phyloP scores from a whole-genome alignment of 805 yeast genomes.

The Wickerhamomyces hampshirensis region DNA sequence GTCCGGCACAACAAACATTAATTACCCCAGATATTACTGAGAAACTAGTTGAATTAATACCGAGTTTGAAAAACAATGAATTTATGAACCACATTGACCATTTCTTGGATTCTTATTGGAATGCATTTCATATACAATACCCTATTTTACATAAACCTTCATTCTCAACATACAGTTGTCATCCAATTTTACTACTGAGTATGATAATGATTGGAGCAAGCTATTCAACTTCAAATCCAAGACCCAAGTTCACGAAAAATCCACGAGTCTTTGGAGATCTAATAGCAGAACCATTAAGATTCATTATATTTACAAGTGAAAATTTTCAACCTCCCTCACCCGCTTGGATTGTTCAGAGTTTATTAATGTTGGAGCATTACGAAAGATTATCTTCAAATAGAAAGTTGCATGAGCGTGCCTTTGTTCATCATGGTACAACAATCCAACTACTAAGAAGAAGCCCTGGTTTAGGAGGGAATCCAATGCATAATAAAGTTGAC shows the following conservation, averaged over 20 bases:
- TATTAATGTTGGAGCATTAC: constrained; percentile 68
- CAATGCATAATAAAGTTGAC: constrained; percentile 31
- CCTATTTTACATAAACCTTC: constrained; percentile 47
- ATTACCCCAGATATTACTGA: constrained; percentile 21
- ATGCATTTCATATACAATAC: constrained; percentile 35
- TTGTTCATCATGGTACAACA: constrained; percentile 82
- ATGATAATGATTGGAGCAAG: constrained; percentile 39
- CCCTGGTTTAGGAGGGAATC: constrained; percentile 72
- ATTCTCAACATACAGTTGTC: constrained; percentile 45
- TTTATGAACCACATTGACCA: constrained; percentile 19
- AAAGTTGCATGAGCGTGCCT: constrained; percentile 73
- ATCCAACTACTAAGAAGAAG: constrained; percentile 73
- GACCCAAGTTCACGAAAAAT: constrained; percentile 9
- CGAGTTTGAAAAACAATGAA: constrained; percentile 20
- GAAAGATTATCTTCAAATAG: constrained; percentile 72
- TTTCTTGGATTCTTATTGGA: constrained; percentile 25
- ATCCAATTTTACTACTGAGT: constrained; percentile 46
- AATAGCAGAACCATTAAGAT: constrained; percentile 51
- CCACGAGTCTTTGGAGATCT: constrained; percentile 28
- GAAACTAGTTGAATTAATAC: constrained; percentile 15
- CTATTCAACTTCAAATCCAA: constrained; percentile 19
- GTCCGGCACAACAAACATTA: constrained; percentile 24
- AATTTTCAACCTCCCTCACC: constrained; percentile 75
- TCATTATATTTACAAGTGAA: constrained; percentile 62
- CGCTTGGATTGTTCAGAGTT: constrained; percentile 71